Evolutionary conservation across 2,329 filamentous ascomycete genomes (phyloP).

Genomic region (Colletotrichum costaricense): DNA sequence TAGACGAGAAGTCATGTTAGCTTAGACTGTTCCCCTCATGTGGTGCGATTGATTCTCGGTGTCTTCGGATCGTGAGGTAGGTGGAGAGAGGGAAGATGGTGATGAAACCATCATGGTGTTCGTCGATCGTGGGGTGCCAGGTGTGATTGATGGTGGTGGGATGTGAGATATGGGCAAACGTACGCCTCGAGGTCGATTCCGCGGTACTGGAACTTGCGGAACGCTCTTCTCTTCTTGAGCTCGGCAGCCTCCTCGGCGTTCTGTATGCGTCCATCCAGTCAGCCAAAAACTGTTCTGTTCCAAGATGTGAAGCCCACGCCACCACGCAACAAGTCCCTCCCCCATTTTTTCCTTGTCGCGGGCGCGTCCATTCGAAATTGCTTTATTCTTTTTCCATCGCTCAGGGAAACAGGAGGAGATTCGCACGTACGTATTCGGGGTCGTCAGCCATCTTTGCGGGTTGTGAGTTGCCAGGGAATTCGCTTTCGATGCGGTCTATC

Average conservation of each 20-base stretch:
- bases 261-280: conserved; percentile 57
- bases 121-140: conserved; percentile 1
- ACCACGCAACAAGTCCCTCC: conserved; percentile 2
- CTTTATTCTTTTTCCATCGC: conserved; percentile 18
- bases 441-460: conserved; percentile 82
- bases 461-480: conserved; percentile 54
- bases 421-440: conserved; percentile 79
- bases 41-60: conserved; percentile 14
- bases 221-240: conserved; percentile 99
- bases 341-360: conserved; percentile 21
- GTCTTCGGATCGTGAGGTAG: neutral
- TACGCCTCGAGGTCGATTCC: conserved; percentile 99
- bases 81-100: neutral
- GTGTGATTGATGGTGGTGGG: neutral
- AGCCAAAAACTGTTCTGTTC: conserved; percentile 44
- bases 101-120: neutral
- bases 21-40: conserved; percentile 24
- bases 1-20: conserved; percentile 35
- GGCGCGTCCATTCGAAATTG: conserved; percentile 2
- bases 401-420: conserved; percentile 33
- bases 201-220: conserved; percentile 99
- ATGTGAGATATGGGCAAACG: conserved; percentile 55
- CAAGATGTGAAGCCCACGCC: neutral
- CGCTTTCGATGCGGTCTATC: conserved; percentile 56
- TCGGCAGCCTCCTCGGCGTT: conserved; percentile 98